A percentile compares a stretch with the other conserved stretches of the same genome.
Conservation (phyloP, 2,329 filamentous ascomycete genomes). For the Botryotinia calthae region DNA sequence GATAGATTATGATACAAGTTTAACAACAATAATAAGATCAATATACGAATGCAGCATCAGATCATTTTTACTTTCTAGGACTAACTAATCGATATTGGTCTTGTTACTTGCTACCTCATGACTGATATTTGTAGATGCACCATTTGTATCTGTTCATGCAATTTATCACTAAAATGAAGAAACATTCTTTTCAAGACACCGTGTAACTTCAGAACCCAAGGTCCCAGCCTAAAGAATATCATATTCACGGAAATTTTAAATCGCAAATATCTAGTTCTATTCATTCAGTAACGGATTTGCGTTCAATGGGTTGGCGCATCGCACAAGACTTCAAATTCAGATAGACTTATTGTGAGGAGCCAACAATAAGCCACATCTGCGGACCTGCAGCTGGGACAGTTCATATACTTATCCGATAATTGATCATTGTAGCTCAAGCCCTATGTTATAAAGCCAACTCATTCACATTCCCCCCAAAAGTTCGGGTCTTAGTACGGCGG, state of each 20-base stretch:
- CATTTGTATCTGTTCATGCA: constrained; percentile 2
- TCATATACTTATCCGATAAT: background rate
- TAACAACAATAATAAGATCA: background rate
- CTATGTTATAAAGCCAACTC: constrained; percentile 13
- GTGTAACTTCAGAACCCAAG: constrained; percentile 14
- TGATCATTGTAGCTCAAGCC: constrained; percentile 13
- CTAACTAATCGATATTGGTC: background rate
- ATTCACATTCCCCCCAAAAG: background rate
- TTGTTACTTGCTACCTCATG: constrained; percentile 6
- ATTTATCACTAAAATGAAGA: constrained; percentile 5
- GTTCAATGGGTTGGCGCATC: background rate
- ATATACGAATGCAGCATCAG: background rate
- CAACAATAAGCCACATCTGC: background rate
- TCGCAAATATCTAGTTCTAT: constrained; percentile 6
- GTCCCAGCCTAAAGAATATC: background rate
- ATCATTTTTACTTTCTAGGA: background rate
- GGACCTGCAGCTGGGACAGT: constrained; percentile 4
- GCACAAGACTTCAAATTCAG: background rate
- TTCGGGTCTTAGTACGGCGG: constrained; percentile 7
- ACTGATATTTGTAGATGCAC: constrained; percentile 10
- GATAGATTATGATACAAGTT: background rate
- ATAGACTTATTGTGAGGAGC: constrained; percentile 1
- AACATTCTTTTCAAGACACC: constrained; percentile 5
- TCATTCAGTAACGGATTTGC: background rate
- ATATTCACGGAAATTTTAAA: background rate